phyloP scores from a whole-genome alignment of 495 filamentous ascomycete species.

The Neurospora sp. region DNA sequence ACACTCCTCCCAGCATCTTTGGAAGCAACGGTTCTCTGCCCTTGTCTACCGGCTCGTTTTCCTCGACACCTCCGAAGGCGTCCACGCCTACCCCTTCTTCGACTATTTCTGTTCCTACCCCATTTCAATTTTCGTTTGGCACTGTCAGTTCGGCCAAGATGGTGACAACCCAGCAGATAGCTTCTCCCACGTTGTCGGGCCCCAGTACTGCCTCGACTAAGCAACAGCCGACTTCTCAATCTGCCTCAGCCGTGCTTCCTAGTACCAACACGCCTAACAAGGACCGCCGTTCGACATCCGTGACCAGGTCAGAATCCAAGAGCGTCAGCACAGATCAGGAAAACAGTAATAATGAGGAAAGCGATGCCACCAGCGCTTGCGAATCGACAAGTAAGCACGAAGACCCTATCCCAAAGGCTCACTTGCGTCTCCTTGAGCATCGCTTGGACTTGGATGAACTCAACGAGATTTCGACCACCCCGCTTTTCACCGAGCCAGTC shows the following conservation, averaged over 20 bases:
- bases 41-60: not conserved
- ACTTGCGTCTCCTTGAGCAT: conserved; percentile 13
- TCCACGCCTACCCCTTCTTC: not conserved
- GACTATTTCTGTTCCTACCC: not conserved
- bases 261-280: not conserved
- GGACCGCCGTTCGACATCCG: not conserved
- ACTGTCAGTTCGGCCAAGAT: not conserved
- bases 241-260: not conserved
- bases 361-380: not conserved
- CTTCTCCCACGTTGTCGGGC: not conserved
- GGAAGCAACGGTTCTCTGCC: not conserved
- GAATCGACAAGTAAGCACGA: not conserved
- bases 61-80: not conserved
- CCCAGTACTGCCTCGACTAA: not conserved
- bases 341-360: not conserved
- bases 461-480: conserved; percentile 24
- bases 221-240: not conserved
- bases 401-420: not conserved
- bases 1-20: not conserved
- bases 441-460: conserved; percentile 15
- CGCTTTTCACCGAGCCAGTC: conserved; percentile 30
- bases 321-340: not conserved
- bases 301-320: not conserved
- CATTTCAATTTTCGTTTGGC: not conserved
- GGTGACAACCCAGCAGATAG: not conserved